A percentile compares a stretch with the other conserved stretches of the same genome.
Evolutionary conservation across 2,329 filamentous ascomycete genomes (phyloP).

Genomic region (Thielaviopsis euricoi): DNA sequence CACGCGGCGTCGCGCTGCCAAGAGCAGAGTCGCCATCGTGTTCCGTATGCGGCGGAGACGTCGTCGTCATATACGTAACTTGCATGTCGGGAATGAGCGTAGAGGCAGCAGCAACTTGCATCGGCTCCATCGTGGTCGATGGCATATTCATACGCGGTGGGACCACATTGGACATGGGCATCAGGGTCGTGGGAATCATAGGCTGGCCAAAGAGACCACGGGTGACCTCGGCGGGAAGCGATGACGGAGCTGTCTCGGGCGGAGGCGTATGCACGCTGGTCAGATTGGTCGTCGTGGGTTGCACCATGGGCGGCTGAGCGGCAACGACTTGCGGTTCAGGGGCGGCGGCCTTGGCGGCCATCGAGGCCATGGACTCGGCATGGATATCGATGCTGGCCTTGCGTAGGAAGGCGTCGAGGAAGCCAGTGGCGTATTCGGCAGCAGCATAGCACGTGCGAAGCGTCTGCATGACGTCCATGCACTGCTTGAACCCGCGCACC

Average conservation of each 20-base stretch:
- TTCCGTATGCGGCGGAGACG: constrained; percentile 29
- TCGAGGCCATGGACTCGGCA: constrained; percentile 19
- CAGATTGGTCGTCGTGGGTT: constrained; percentile 9
- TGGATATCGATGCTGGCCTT: constrained; percentile 66
- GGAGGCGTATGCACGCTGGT: constrained; percentile 34
- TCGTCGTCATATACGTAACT: constrained; percentile 1
- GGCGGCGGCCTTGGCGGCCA: constrained; percentile 21
- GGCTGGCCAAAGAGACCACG: constrained; percentile 2
- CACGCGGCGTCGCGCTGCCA: constrained; percentile 27
- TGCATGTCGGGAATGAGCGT: not conserved
- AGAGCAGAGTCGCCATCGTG: constrained; percentile 21
- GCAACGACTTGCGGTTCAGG: too few relatives aligned
- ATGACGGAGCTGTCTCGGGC: constrained; percentile 30
- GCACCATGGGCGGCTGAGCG: too few relatives aligned
- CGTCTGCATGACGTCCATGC: constrained; percentile 80
- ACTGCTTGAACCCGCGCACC: constrained; percentile 69
- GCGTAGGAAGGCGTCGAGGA: constrained; percentile 79
- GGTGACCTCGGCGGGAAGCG: not conserved
- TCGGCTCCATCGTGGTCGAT: not conserved
- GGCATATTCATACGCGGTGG: not conserved
- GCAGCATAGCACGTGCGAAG: constrained; percentile 81
- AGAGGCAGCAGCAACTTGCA: not conserved
- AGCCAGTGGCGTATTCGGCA: constrained; percentile 89
- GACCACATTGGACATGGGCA: too few relatives aligned
- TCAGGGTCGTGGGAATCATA: not conserved